Conservation (phyloP, 2,329 filamentous ascomycete genomes). For the Raffaelea deltoideospora region DNA sequence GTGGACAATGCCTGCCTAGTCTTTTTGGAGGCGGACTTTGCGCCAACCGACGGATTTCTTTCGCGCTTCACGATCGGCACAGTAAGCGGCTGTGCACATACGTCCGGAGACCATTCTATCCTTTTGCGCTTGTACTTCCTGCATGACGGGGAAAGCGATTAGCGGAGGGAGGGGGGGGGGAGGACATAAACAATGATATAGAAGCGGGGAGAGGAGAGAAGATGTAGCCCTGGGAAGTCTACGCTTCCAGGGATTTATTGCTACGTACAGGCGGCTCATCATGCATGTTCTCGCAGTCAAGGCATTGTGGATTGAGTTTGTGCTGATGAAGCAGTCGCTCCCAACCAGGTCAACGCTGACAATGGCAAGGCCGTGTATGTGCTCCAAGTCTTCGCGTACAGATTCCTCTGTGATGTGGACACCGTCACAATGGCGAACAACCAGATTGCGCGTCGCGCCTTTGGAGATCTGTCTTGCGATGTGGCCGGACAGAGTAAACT, state of each 20-base stretch:
- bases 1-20: conserved; percentile 15
- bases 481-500: conserved; percentile 50
- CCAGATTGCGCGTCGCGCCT: conserved; percentile 60
- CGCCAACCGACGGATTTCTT: too few relatives aligned
- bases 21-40: background rate
- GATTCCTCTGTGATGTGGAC: conserved; percentile 44
- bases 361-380: conserved; percentile 66
- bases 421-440: conserved; percentile 46
- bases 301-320: conserved; percentile 63
- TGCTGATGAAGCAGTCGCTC: conserved; percentile 51
- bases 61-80: too few relatives aligned
- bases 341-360: conserved; percentile 46
- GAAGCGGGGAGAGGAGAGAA: too few relatives aligned
- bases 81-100: conserved; percentile 50
- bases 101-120: conserved; percentile 58
- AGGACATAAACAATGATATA: too few relatives aligned
- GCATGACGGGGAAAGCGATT: conserved; percentile 3
- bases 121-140: conserved; percentile 54
- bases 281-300: conserved; percentile 66
- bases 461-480: conserved; percentile 46
- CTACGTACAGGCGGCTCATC: conserved; percentile 45
- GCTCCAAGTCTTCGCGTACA: conserved; percentile 61
- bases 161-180: background rate
- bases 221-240: too few relatives aligned
- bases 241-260: too few relatives aligned